These are phyloP conservation scores for Lycium ferocissimum DNA, from an alignment of 257 asterid species.

Conservation along the genomic window DNA sequence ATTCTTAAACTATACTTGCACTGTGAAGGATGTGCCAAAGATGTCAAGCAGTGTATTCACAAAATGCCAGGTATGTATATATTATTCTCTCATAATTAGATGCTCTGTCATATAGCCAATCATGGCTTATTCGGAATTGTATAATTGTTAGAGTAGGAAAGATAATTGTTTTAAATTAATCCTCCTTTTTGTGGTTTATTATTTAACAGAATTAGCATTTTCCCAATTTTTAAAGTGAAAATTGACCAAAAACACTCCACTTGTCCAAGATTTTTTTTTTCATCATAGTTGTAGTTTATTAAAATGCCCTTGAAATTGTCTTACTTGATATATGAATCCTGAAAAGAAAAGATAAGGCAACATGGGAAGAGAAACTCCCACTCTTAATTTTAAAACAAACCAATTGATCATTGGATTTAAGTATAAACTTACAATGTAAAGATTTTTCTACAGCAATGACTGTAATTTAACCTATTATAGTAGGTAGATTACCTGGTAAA, in stretches of 20 bases:
- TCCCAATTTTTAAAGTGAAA: not conserved
- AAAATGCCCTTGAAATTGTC: not conserved
- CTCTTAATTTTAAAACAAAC: not conserved
- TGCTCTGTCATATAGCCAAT: not conserved
- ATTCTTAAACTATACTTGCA: conserved; percentile 60
- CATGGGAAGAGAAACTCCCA: not conserved
- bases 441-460: too few relatives aligned
- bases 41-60: conserved; percentile 59
- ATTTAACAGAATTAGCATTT: not conserved
- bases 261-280: too few relatives aligned
- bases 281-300: not conserved
- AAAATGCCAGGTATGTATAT: conserved; percentile 62
- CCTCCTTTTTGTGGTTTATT: not conserved
- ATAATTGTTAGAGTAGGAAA: too few relatives aligned
- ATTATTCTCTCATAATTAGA: not conserved
- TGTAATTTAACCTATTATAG: too few relatives aligned
- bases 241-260: not conserved
- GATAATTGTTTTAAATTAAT: not conserved
- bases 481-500: too few relatives aligned
- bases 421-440: not conserved
- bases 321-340: not conserved
- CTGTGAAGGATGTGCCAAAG: conserved; percentile 75
- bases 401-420: not conserved
- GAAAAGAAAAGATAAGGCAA: not conserved
- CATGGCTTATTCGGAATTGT: too few relatives aligned